A percentile compares a stretch with the other conserved stretches of the same genome.
These are phyloP conservation scores for Wickerhamomyces chambardii DNA, from an alignment of 805 yeast genomes.

Conservation along the genomic window DNA sequence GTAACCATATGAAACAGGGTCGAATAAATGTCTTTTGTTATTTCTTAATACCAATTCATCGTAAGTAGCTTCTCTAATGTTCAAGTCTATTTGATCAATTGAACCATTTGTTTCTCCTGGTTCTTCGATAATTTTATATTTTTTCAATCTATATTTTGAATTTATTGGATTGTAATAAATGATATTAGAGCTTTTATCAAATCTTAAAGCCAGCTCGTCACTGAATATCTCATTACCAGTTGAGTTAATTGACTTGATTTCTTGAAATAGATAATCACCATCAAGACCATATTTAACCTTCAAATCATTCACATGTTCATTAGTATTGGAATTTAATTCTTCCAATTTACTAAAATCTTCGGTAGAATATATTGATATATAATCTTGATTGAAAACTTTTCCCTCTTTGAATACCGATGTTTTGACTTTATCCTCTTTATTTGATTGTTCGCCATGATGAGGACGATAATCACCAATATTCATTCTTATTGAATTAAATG, in stretches of 20 bases:
- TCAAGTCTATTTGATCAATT: slow-evolving; percentile 49
- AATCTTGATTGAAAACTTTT: slow-evolving; percentile 59
- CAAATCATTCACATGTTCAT: slow-evolving; percentile 22
- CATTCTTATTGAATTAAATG: slow-evolving; percentile 48
- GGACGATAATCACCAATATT: no score
- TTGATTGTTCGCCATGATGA: slow-evolving; percentile 36
- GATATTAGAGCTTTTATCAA: slow-evolving; percentile 40
- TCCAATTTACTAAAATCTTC: slow-evolving; percentile 34
- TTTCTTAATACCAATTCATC: slow-evolving; percentile 64
- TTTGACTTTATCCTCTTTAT: slow-evolving; percentile 27
- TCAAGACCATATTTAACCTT: slow-evolving; percentile 50
- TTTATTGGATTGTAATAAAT: slow-evolving; percentile 74
- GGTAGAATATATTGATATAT: slow-evolving; percentile 65
- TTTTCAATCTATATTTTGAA: slow-evolving; percentile 73
- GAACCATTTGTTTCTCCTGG: slow-evolving; percentile 2
- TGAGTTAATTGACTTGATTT: slow-evolving; percentile 39
- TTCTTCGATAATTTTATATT: slow-evolving; percentile 60
- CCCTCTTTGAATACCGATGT: slow-evolving; percentile 69
- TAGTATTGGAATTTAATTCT: slow-evolving; percentile 39
- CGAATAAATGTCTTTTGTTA: slow-evolving; percentile 55
- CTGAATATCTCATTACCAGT: slow-evolving; percentile 22
- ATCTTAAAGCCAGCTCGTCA: slow-evolving; percentile 56
- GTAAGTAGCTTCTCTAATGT: slow-evolving; percentile 65
- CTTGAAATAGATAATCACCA: slow-evolving; percentile 53
- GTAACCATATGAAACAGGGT: slow-evolving; percentile 71